Evolutionary conservation across 164 flowering plant genomes (phyloP).

Genomic region (Sextonia rubra): DNA sequence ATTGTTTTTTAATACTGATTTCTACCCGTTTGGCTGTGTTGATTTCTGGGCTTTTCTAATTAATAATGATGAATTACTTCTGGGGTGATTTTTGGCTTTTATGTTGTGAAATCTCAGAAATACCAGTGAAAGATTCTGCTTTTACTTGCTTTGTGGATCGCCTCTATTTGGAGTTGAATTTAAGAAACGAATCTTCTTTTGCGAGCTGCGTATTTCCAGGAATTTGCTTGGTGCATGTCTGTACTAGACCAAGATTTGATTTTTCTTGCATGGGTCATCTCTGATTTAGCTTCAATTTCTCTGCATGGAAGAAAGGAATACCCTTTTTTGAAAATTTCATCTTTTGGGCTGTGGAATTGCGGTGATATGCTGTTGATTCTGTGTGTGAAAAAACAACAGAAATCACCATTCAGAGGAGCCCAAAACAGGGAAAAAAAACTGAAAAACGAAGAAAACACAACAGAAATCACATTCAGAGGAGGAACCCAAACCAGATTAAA

Average conservation of each 20-base stretch:
- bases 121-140: background rate
- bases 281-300: background rate
- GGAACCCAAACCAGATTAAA: too few species aligned
- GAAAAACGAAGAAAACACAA: too few species aligned
- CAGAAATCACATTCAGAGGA: too few species aligned
- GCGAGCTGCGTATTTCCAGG: background rate
- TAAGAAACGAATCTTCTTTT: slow-evolving; percentile 3
- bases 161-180: background rate
- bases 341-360: background rate
- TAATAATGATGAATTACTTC: background rate
- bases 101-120: background rate
- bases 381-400: background rate
- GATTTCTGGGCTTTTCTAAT: background rate
- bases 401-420: too few species aligned
- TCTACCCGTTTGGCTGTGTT: background rate
- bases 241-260: background rate
- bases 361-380: background rate
- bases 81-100: background rate
- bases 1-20: background rate
- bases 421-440: too few species aligned
- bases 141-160: too few species aligned
- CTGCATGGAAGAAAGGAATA: background rate
- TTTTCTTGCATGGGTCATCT: background rate
- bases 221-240: background rate
- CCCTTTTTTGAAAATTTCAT: background rate